Evolutionary conservation across 257 asterid species (phyloP).

Genomic region (Paulownia fortunei): DNA sequence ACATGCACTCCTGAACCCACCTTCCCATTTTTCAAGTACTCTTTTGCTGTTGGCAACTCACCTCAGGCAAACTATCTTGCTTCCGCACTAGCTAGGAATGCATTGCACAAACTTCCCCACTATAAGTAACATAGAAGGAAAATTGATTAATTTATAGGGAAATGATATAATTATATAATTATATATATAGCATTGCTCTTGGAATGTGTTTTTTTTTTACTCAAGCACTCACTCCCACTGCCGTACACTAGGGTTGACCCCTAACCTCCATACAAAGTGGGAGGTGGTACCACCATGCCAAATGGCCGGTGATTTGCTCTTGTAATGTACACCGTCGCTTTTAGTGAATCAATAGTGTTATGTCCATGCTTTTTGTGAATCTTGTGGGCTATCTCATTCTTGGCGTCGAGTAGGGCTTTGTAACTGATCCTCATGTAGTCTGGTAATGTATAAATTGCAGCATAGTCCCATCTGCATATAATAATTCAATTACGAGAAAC

Average conservation of each 20-base stretch:
- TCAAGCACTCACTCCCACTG: too few species aligned
- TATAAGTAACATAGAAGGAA: too few species aligned
- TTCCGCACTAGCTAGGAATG: constrained; percentile 53
- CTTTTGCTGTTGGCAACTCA: constrained; percentile 30
- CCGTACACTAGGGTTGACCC: too few species aligned
- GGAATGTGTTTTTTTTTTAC: too few species aligned
- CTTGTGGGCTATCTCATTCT: constrained; percentile 36
- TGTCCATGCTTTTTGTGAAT: constrained; percentile 35
- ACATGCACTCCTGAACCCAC: constrained; percentile 39
- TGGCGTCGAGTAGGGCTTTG: constrained; percentile 38
- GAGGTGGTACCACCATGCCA: too few species aligned
- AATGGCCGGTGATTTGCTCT: too few species aligned
- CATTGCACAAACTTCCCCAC: constrained; percentile 55
- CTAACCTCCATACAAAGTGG: too few species aligned
- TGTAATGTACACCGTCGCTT: constrained; percentile 15
- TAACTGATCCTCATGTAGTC: constrained; percentile 50
- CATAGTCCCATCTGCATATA: constrained; percentile 44
- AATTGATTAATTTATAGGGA: too few species aligned
- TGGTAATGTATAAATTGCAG: constrained; percentile 33
- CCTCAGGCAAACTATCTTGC: constrained; percentile 38
- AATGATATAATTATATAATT: too few species aligned
- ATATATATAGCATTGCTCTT: too few species aligned
- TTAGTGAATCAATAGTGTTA: constrained; percentile 33
- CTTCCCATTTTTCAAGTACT: constrained; percentile 35
- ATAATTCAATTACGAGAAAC: too few species aligned